Conservation (phyloP, 148 eudicot species). For the Silene uniflora region DNA sequence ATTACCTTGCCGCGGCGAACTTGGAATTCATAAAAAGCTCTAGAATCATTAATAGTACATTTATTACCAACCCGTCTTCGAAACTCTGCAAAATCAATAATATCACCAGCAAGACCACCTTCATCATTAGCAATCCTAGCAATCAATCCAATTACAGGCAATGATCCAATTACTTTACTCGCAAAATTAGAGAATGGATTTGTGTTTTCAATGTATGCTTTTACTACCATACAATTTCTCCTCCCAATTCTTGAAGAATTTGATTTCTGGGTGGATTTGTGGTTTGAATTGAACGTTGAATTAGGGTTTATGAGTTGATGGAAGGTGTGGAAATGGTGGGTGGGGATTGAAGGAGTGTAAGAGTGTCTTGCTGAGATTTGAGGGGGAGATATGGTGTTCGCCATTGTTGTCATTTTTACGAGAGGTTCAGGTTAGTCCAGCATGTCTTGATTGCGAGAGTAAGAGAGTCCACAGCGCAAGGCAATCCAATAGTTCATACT, state of each 20-base stretch:
- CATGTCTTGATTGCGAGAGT: too few species aligned
- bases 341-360: constrained; percentile 18
- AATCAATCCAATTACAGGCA: constrained; percentile 68
- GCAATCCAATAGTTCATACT: too few species aligned
- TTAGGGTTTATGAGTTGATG: constrained; percentile 25
- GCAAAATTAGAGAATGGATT: constrained; percentile 55
- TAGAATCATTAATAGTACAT: constrained; percentile 62
- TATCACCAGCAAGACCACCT: constrained; percentile 79
- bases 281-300: constrained; percentile 15
- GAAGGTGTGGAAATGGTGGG: background rate
- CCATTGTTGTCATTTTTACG: constrained; percentile 16
- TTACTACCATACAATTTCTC: constrained; percentile 19
- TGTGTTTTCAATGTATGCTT: constrained; percentile 60
- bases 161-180: constrained; percentile 64
- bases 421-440: constrained; percentile 21
- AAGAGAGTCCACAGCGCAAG: too few species aligned
- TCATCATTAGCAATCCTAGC: constrained; percentile 69
- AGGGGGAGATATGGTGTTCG: constrained; percentile 32
- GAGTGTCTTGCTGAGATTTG: constrained; percentile 29
- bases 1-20: constrained; percentile 68
- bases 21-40: constrained; percentile 66
- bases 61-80: constrained; percentile 78
- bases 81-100: constrained; percentile 83
- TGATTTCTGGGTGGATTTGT: background rate
- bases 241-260: background rate